phyloP scores from a whole-genome alignment of 169 alveolate genomes.

The Plasmodium fragile region DNA sequence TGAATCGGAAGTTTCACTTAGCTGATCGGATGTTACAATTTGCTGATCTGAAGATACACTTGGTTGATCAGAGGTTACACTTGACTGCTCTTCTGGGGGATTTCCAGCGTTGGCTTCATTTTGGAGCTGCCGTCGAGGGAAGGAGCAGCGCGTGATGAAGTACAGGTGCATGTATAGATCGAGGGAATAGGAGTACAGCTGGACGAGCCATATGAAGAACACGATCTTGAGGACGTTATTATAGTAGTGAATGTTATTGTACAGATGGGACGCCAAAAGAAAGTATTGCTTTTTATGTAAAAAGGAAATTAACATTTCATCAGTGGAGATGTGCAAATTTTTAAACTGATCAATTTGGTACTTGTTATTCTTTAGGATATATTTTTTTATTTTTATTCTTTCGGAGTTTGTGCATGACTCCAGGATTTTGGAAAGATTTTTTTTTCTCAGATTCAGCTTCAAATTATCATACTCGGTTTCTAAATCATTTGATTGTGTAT shows the following conservation, averaged over 20 bases:
- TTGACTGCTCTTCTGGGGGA: neutral
- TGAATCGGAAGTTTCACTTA: neutral
- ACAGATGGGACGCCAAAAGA: constrained; percentile 24
- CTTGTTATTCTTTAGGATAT: constrained; percentile 56
- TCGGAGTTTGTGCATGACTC: constrained; percentile 19
- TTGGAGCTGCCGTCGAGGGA: neutral
- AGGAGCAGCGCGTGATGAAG: neutral
- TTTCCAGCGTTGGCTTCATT: neutral
- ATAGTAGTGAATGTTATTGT: constrained; percentile 57
- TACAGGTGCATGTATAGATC: constrained; percentile 52
- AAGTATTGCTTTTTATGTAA: constrained; percentile 71
- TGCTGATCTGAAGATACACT: neutral
- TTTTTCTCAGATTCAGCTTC: constrained; percentile 19
- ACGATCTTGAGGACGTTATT: constrained; percentile 42
- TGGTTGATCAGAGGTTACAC: neutral
- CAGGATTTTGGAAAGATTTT: constrained; percentile 10
- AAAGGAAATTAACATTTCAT: constrained; percentile 65
- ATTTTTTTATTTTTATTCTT: constrained; percentile 36
- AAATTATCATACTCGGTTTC: neutral
- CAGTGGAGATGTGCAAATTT: constrained; percentile 43
- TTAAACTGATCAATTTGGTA: constrained; percentile 64
- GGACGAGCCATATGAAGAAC: constrained; percentile 69
- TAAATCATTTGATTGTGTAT: neutral
- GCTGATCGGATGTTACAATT: neutral
- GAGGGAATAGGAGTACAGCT: constrained; percentile 41